Evolutionary conservation across 345 rosid species (phyloP).

Genomic region (Salix caprea): DNA sequence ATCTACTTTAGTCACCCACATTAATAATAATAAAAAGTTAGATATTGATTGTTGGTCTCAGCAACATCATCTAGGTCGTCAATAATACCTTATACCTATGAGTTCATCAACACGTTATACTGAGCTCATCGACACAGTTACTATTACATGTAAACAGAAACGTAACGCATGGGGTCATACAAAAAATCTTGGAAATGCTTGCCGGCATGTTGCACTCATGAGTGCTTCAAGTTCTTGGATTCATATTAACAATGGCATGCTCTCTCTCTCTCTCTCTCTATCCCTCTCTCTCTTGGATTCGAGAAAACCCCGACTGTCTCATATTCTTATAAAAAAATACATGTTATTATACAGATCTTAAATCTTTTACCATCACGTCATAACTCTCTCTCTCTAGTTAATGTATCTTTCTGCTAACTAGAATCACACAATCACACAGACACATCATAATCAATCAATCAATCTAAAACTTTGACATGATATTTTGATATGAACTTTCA

Average conservation of each 20-base stretch:
- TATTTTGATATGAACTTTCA: not conserved
- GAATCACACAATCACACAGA: not conserved
- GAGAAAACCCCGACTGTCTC: too few species aligned
- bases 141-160: not conserved
- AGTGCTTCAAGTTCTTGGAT: not conserved
- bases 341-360: too few species aligned
- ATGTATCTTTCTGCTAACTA: not conserved
- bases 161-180: not conserved
- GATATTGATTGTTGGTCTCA: too few species aligned
- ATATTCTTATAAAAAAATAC: too few species aligned
- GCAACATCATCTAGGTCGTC: too few species aligned
- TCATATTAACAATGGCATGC: not conserved
- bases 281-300: too few species aligned
- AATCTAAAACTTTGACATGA: not conserved
- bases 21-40: too few species aligned
- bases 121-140: not conserved
- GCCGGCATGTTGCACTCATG: not conserved
- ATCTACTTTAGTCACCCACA: too few species aligned
- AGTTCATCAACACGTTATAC: not conserved
- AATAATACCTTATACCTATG: not conserved
- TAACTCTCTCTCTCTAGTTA: too few species aligned
- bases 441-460: not conserved
- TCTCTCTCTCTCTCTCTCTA: too few species aligned
- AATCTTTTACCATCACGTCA: too few species aligned
- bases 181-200: not conserved